Conservation (phyloP, 495 filamentous ascomycete species). For the Lophiostoma macrostomum region DNA sequence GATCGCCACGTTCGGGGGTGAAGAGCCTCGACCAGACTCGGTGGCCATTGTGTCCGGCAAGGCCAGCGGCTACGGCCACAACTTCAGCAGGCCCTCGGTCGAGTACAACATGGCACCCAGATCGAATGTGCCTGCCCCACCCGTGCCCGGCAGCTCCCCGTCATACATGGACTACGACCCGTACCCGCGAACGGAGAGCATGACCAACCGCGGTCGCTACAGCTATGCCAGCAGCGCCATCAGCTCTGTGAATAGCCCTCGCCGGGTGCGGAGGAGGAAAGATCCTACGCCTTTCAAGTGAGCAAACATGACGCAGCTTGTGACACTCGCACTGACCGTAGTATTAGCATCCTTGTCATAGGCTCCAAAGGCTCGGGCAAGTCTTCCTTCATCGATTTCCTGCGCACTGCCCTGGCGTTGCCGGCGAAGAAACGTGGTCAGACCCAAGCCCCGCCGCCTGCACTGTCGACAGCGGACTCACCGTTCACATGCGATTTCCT, state of each 20-base stretch:
- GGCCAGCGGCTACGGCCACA: constrained; percentile 41
- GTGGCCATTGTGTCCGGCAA: constrained; percentile 59
- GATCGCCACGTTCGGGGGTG: constrained; percentile 69
- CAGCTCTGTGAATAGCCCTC: constrained; percentile 90
- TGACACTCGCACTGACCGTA: constrained; percentile 13
- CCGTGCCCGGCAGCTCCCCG: constrained; percentile 46
- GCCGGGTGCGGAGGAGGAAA: constrained; percentile 87
- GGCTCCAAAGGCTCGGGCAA: constrained; percentile 89
- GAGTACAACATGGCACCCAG: constrained; percentile 26
- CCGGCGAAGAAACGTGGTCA: constrained; percentile 67
- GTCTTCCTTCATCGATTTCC: constrained; percentile 94
- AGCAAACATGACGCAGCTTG: constrained; percentile 41
- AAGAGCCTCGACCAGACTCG: constrained; percentile 63
- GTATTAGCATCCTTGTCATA: constrained; percentile 78
- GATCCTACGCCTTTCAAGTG: constrained; percentile 98
- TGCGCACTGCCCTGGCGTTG: constrained; percentile 75
- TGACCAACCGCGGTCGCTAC: constrained; percentile 94
- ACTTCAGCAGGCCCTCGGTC: constrained; percentile 32
- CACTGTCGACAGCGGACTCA: constrained; percentile 42
- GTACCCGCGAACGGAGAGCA: constrained; percentile 82
- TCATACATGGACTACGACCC: constrained; percentile 57
- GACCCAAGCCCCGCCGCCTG: constrained; percentile 27
- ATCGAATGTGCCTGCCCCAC: constrained; percentile 44
- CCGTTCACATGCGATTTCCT: constrained; percentile 79
- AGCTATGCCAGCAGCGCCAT: constrained; percentile 92